These are phyloP conservation scores for thale cress (Arabidopsis thaliana) DNA, from an alignment of 345 rosid genomes.

Conservation along the genomic window TAIR10.1 NC_003070.9:1782501-1783000, in stretches of 20 bases:
- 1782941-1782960: conserved; percentile 14
- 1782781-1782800: conserved; percentile 9
- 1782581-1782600: not conserved
- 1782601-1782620: conserved; percentile 19
- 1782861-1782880: conserved; percentile 24
- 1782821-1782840: conserved; percentile 44
- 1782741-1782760: not conserved
- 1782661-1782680: conserved; percentile 48
- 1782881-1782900: conserved; percentile 22
- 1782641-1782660: conserved; percentile 44
- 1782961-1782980: conserved; percentile 21
- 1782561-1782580: conserved; percentile 31
- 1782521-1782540: conserved; percentile 94
- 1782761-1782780: conserved; percentile 18
- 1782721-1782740: conserved; percentile 48
- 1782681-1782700: conserved; percentile 44
- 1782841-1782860: conserved; percentile 38
- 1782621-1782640: not conserved
- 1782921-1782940: not conserved
- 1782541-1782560: conserved; percentile 57
- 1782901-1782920: conserved; percentile 3
- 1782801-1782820: conserved; percentile 34
- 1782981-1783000: conserved; percentile 12
- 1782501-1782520: conserved; percentile 50
- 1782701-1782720: conserved; percentile 52